These are phyloP conservation scores for Liquidambar formosana DNA, from an alignment of 164 flowering plant species.

Conservation along the genomic window DNA sequence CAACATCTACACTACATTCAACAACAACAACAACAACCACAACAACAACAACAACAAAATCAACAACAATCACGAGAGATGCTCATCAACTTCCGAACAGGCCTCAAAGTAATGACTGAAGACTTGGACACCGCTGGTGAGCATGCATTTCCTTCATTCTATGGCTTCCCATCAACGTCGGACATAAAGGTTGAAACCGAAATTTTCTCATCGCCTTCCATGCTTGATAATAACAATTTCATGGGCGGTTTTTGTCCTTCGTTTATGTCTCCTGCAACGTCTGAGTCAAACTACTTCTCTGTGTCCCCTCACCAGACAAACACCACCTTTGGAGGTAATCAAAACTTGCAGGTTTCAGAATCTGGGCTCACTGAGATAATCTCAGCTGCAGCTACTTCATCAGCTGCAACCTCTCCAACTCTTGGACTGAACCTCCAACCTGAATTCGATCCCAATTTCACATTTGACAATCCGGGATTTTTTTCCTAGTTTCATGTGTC, in stretches of 20 bases:
- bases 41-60: constrained; percentile 5
- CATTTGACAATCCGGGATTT: constrained; percentile 24
- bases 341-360: constrained; percentile 7
- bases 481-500: background rate
- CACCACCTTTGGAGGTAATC: constrained; percentile 4
- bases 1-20: no score
- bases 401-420: constrained; percentile 28
- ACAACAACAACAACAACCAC: constrained; percentile 8
- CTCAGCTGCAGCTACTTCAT: constrained; percentile 25
- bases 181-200: background rate
- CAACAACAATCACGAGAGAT: constrained; percentile 22
- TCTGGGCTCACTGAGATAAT: constrained; percentile 15
- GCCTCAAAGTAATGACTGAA: constrained; percentile 33
- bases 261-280: constrained; percentile 19
- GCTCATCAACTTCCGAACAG: constrained; percentile 29
- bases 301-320: constrained; percentile 7
- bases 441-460: constrained; percentile 28
- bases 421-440: constrained; percentile 15
- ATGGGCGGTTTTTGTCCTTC: constrained; percentile 14
- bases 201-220: background rate
- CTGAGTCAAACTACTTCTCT: constrained; percentile 23
- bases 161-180: constrained; percentile 24
- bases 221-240: background rate
- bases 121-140: constrained; percentile 7
- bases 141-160: constrained; percentile 4